Percentiles rank a stretch among this genome's conserved stretches.
Evolutionary conservation across 2,329 filamentous ascomycete species (phyloP).

Genomic region (Emergomyces africanus): DNA sequence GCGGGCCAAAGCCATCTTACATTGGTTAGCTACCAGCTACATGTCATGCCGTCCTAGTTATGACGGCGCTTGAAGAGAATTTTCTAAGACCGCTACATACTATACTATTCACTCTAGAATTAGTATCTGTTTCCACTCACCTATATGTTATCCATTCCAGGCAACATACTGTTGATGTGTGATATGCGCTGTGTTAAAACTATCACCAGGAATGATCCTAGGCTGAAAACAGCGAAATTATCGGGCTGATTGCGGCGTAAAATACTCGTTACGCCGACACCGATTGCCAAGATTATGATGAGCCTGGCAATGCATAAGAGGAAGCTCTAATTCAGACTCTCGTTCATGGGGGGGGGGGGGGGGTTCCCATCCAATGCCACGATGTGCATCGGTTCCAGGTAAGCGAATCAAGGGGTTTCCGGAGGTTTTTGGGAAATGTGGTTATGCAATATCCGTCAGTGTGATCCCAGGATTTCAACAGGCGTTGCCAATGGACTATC

Average conservation of each 20-base stretch:
- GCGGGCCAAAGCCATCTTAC: no score
- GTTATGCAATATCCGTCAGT: not conserved
- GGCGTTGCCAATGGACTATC: not conserved
- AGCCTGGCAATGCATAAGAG: not conserved
- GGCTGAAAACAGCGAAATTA: not conserved
- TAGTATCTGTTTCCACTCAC: no score
- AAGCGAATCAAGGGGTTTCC: no score
- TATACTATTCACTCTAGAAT: no score
- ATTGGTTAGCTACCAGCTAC: no score
- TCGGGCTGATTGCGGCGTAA: not conserved
- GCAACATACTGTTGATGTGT: not conserved
- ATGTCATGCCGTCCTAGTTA: no score
- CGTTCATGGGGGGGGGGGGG: not conserved
- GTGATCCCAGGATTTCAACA: not conserved
- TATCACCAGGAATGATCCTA: not conserved
- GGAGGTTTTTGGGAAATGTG: not conserved
- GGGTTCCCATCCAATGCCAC: no score
- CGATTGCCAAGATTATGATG: not conserved
- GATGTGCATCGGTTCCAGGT: no score
- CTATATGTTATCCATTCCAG: not conserved
- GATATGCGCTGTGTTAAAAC: not conserved
- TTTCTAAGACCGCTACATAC: no score
- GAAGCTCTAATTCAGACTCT: not conserved
- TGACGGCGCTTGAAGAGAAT: no score
- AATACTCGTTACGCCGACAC: not conserved